A percentile compares a stretch with the other conserved stretches of the same genome.
phyloP scores from a whole-genome alignment of 306 rosid species.

The Cicer yamashitae region DNA sequence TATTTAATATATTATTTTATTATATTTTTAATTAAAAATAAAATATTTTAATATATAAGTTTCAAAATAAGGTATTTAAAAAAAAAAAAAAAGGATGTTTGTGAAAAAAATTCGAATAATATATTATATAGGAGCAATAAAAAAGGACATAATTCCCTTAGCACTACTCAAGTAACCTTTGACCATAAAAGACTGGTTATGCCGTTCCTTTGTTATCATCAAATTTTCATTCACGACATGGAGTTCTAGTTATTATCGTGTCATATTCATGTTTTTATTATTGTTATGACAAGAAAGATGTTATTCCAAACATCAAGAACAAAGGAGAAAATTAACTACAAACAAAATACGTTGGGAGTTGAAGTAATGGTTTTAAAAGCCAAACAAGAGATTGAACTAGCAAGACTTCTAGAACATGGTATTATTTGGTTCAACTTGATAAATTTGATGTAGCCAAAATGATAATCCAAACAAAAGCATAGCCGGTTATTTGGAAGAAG shows the following conservation, averaged over 20 bases:
- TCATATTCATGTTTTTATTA: constrained; percentile 13
- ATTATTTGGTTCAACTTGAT: background rate
- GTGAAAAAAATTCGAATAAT: too few relatives aligned
- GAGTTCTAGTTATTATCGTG: constrained; percentile 2
- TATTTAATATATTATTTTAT: too few relatives aligned
- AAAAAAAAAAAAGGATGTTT: too few relatives aligned
- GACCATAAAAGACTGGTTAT: background rate
- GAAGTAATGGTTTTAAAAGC: background rate
- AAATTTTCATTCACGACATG: background rate
- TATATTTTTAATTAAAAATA: too few relatives aligned
- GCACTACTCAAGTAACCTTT: background rate
- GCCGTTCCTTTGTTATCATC: background rate
- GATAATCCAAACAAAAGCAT: background rate
- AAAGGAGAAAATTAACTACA: background rate
- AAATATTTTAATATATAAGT: too few relatives aligned
- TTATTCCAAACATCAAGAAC: constrained; percentile 2
- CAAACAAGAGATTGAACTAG: background rate
- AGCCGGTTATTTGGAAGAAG: too few relatives aligned
- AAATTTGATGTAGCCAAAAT: background rate
- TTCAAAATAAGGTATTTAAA: too few relatives aligned
- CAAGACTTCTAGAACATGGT: background rate
- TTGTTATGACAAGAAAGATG: background rate
- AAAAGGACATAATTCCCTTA: background rate
- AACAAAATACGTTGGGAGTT: background rate
- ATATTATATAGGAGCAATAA: background rate